Conservation (phyloP, 176 grass and related monocot genomes). For the Melocanna baccifera region DNA sequence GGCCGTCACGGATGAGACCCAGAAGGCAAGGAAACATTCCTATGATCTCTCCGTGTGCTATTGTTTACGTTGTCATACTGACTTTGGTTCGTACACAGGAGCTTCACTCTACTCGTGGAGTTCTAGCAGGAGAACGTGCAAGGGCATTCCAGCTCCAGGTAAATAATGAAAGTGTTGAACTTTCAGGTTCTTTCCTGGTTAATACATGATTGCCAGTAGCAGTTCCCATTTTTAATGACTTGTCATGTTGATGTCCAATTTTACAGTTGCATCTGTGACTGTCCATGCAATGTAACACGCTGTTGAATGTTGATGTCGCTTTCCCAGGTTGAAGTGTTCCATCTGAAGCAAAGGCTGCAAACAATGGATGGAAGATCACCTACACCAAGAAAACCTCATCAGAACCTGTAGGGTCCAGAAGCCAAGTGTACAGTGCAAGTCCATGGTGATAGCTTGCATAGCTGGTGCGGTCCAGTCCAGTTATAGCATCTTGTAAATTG, state of each 20-base stretch:
- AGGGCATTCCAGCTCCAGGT: constrained; percentile 93
- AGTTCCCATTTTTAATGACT: neutral
- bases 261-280: neutral
- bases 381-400: constrained; percentile 67
- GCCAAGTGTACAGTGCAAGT: constrained; percentile 18
- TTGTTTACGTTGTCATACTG: neutral
- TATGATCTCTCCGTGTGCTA: neutral
- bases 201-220: neutral
- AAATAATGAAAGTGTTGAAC: neutral
- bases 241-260: neutral
- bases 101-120: constrained; percentile 67
- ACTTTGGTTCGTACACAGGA: constrained; percentile 38
- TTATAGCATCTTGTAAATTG: constrained; percentile 3
- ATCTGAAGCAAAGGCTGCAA: constrained; percentile 83
- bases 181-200: neutral
- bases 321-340: constrained; percentile 78
- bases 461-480: neutral
- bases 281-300: neutral
- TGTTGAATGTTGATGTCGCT: constrained; percentile 2
- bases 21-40: constrained; percentile 56
- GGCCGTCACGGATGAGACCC: constrained; percentile 81
- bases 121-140: constrained; percentile 67
- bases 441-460: neutral
- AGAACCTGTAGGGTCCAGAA: constrained; percentile 32
- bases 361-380: constrained; percentile 71